Evolutionary conservation across 1,284 basidiomycete genomes (phyloP).

Genomic region (Sanguinoderma infundibulare): DNA sequence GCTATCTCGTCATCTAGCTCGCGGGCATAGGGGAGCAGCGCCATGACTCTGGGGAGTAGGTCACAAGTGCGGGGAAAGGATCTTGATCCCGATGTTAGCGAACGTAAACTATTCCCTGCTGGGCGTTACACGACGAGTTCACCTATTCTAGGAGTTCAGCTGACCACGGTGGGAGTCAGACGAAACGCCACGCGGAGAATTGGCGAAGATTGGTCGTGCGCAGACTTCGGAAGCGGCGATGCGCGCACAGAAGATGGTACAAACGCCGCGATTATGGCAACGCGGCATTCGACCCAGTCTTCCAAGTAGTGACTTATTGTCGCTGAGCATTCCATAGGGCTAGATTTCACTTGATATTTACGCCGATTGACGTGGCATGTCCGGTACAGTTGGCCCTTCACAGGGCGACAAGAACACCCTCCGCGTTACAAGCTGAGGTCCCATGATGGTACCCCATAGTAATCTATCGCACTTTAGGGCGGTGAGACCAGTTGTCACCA

Average conservation of each 20-base stretch:
- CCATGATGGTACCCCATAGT: no score
- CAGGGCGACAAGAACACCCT: no score
- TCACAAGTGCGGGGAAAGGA: constrained; percentile 17
- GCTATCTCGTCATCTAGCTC: constrained; percentile 16
- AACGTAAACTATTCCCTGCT: background rate
- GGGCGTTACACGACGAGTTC: constrained; percentile 2
- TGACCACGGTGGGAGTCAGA: background rate
- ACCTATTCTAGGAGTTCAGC: constrained; percentile 6
- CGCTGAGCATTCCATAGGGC: no score
- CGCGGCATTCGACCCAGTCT: no score
- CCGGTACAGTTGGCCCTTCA: no score
- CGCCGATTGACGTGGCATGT: no score
- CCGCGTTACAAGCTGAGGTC: no score
- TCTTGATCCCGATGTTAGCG: constrained; percentile 12
- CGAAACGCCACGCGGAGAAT: background rate
- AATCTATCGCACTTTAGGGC: no score
- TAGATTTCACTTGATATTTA: no score
- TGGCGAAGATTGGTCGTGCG: background rate
- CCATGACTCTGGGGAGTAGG: constrained; percentile 3
- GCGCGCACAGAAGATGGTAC: background rate
- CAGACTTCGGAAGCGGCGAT: background rate
- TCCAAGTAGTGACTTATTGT: no score
- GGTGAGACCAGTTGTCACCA: no score
- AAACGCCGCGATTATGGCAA: no score
- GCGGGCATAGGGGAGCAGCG: background rate